Conservation (phyloP, 352 stramenopile species). For the Phytophthora capsici region DNA sequence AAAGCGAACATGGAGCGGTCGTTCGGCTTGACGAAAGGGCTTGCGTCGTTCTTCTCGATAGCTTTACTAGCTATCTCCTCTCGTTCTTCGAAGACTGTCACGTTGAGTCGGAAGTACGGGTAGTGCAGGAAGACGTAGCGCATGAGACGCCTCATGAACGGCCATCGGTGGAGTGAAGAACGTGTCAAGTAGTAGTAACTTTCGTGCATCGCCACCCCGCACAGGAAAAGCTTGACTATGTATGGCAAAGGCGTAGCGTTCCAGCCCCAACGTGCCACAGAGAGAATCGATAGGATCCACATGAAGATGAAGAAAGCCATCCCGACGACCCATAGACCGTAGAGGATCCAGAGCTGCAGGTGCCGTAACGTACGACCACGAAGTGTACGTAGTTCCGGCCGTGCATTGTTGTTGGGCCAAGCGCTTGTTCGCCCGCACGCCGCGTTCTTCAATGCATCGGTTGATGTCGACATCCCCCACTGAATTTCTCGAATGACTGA, state of each 20-base stretch:
- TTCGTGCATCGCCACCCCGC: constrained; percentile 45
- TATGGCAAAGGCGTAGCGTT: constrained; percentile 17
- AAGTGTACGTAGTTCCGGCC: constrained; percentile 39
- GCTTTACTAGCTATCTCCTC: constrained; percentile 69
- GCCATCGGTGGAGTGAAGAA: constrained; percentile 43
- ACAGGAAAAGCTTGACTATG: constrained; percentile 32
- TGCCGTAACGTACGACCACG: constrained; percentile 37
- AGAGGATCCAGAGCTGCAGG: constrained; percentile 33
- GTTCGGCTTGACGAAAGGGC: constrained; percentile 9
- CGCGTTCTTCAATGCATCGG: constrained; percentile 14
- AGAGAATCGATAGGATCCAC: constrained; percentile 21
- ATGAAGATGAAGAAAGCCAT: constrained; percentile 37
- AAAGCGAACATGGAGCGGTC: constrained; percentile 45
- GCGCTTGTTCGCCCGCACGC: constrained; percentile 16
- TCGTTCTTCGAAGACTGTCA: constrained; percentile 50
- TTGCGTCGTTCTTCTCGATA: constrained; percentile 25
- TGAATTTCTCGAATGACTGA: constrained; percentile 15
- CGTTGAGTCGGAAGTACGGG: constrained; percentile 58
- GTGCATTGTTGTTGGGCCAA: constrained; percentile 33
- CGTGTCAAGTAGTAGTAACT: constrained; percentile 42
- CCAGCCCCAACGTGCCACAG: constrained; percentile 2
- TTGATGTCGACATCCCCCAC: constrained; percentile 12
- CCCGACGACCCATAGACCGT: constrained; percentile 38
- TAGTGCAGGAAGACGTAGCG: constrained; percentile 56
- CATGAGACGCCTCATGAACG: constrained; percentile 40